A percentile compares a stretch with the other conserved stretches of the same genome.
phyloP scores from a whole-genome alignment of 2,329 filamentous ascomycete species.

The Alternaria incomplexa region DNA sequence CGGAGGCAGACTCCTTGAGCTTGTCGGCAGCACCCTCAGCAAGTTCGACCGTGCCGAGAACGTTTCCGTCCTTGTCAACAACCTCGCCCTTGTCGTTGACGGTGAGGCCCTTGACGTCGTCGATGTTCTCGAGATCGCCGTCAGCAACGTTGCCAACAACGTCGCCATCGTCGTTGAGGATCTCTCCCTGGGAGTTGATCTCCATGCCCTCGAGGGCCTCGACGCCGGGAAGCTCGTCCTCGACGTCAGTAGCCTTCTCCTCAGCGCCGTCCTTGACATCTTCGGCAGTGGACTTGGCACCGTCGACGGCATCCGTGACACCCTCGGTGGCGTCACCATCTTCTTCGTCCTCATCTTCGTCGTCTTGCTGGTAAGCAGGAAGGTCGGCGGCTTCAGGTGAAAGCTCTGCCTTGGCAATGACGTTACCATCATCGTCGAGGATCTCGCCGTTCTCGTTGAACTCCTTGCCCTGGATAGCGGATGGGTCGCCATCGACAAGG shows the following conservation, averaged over 20 bases:
- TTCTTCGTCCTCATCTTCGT: constrained; percentile 34
- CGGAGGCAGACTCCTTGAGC: constrained; percentile 50
- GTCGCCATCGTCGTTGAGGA: constrained; percentile 57
- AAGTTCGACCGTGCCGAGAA: constrained; percentile 58
- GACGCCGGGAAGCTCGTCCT: constrained; percentile 59
- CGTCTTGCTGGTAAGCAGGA: constrained; percentile 36
- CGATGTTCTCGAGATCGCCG: constrained; percentile 48
- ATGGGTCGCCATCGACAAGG: constrained; percentile 56
- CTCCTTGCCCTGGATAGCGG: constrained; percentile 55
- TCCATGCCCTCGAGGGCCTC: constrained; percentile 59
- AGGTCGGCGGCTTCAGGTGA: constrained; percentile 54
- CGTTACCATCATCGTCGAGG: constrained; percentile 60
- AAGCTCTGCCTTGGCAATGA: constrained; percentile 59
- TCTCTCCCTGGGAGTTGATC: constrained; percentile 58
- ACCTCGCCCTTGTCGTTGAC: constrained; percentile 60
- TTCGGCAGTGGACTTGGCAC: constrained; percentile 40
- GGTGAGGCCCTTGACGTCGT: constrained; percentile 56
- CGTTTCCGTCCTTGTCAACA: constrained; percentile 58
- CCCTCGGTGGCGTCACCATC: constrained; percentile 31
- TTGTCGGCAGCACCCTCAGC: constrained; percentile 57
- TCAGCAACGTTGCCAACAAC: constrained; percentile 58
- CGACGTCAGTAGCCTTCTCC: constrained; percentile 49
- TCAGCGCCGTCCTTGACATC: constrained; percentile 38
- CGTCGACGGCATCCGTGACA: constrained; percentile 28
- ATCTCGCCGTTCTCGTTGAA: constrained; percentile 63